Conservation (phyloP, 164 flowering plant species). For the Vitis vinifera region DNA sequence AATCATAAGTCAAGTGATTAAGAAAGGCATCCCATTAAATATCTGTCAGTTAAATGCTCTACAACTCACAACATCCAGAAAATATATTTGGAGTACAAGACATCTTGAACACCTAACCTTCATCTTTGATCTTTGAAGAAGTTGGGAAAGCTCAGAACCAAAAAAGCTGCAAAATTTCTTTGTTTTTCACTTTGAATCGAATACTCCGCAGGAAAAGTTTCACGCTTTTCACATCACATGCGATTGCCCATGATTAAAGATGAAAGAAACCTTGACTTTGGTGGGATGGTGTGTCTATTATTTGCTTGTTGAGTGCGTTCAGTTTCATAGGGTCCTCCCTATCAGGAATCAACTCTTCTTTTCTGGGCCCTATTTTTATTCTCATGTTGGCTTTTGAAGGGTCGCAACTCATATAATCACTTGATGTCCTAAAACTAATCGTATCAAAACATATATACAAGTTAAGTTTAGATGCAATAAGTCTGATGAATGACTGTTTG, state of each 20-base stretch:
- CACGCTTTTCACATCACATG: neutral
- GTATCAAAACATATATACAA: too few species aligned
- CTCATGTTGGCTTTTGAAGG: neutral
- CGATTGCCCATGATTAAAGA: neutral
- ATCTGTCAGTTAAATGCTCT: slow-evolving; percentile 7
- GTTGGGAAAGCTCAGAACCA: neutral
- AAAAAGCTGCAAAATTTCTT: neutral
- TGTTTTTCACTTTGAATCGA: neutral
- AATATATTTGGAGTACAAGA: neutral
- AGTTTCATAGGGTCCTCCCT: neutral
- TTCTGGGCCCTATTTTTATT: neutral
- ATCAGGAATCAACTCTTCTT: neutral
- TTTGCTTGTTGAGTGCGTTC: neutral
- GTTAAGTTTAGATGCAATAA: too few species aligned
- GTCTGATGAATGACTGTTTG: too few species aligned
- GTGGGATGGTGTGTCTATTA: neutral
- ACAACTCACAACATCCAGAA: slow-evolving; percentile 4
- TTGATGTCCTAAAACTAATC: too few species aligned
- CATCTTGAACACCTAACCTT: neutral
- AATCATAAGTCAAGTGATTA: slow-evolving; percentile 1
- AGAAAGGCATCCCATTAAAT: neutral
- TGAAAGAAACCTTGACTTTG: slow-evolving; percentile 10
- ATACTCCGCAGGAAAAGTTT: neutral
- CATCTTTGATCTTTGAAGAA: slow-evolving; percentile 5
- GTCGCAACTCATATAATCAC: too few species aligned